Evolutionary conservation across 768 basidiomycete species (phyloP).

Genomic region (Rhizopogon rudus): DNA sequence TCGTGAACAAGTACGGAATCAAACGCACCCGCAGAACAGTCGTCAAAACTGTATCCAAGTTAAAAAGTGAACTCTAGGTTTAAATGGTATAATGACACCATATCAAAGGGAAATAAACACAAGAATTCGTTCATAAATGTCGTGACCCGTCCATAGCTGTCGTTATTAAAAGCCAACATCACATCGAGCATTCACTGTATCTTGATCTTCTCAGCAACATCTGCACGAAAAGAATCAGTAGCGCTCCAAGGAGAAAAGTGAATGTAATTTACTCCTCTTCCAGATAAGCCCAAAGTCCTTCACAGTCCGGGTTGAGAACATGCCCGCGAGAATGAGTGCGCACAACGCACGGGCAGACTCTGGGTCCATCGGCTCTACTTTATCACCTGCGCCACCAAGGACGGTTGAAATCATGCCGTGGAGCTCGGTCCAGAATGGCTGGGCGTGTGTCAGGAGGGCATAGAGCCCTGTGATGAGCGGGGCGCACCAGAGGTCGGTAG

Average conservation of each 20-base stretch:
- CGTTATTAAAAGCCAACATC: neutral
- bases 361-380: constrained; percentile 48
- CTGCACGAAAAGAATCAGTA: constrained; percentile 5
- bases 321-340: constrained; percentile 52
- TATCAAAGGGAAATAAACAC: neutral
- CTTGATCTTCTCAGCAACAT: constrained; percentile 22
- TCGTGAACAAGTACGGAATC: too few relatives aligned
- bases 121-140: neutral
- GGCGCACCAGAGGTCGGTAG: constrained; percentile 82
- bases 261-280: constrained; percentile 10
- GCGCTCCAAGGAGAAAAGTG: neutral
- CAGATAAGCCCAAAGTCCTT: constrained; percentile 48
- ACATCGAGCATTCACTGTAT: constrained; percentile 8
- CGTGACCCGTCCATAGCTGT: neutral
- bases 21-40: too few relatives aligned
- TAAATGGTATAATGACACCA: too few relatives aligned
- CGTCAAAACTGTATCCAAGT: too few relatives aligned
- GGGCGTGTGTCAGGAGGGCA: constrained; percentile 79
- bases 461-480: constrained; percentile 73
- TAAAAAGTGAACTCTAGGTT: too few relatives aligned
- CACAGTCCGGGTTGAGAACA: constrained; percentile 62
- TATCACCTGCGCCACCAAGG: constrained; percentile 33
- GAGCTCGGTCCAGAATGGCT: constrained; percentile 73
- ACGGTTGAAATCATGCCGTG: constrained; percentile 44
- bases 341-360: constrained; percentile 70